Evolutionary conservation across 192 early-diverging fungal species (phyloP).

Genomic region (Rhizoclosmatium globosum): DNA sequence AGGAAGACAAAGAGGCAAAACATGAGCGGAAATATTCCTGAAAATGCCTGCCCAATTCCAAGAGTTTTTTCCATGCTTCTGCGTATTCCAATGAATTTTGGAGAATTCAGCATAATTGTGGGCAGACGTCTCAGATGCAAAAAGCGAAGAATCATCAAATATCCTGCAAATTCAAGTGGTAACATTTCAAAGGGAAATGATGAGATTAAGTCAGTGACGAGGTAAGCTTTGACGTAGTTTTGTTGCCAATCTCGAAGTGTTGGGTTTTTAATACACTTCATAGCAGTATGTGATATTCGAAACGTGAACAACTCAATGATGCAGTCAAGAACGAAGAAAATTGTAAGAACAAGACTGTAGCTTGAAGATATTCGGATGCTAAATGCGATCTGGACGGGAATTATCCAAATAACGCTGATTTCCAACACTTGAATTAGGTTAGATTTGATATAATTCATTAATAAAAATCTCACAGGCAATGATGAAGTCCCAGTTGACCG

Average conservation of each 20-base stretch:
- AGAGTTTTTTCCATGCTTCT: conserved; percentile 21
- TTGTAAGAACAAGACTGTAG: conserved; percentile 14
- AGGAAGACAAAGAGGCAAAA: conserved; percentile 41
- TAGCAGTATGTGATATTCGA: conserved; percentile 22
- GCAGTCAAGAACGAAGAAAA: conserved; percentile 25
- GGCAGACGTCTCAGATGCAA: conserved; percentile 7
- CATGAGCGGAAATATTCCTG: conserved; percentile 43
- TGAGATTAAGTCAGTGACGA: conserved; percentile 22
- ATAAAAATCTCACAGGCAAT: conserved; percentile 35
- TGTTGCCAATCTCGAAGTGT: conserved; percentile 20
- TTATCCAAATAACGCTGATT: conserved; percentile 11
- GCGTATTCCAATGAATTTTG: background rate
- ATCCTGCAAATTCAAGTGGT: background rate
- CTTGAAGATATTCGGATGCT: background rate
- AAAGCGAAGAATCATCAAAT: background rate
- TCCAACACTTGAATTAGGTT: background rate
- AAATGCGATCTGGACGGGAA: conserved; percentile 31
- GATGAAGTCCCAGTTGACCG: conserved; percentile 35
- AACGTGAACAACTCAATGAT: conserved; percentile 17
- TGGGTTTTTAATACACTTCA: conserved; percentile 20
- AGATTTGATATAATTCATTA: background rate
- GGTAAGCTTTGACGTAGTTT: conserved; percentile 1
- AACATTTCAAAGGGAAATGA: conserved; percentile 20
- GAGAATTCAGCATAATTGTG: conserved; percentile 6
- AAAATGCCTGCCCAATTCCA: conserved; percentile 49